A percentile compares a stretch with the other conserved stretches of the same genome.
These are phyloP conservation scores for Phytophthora tentaculata DNA, from an alignment of 352 stramenopile species.

Conservation along the genomic window DNA sequence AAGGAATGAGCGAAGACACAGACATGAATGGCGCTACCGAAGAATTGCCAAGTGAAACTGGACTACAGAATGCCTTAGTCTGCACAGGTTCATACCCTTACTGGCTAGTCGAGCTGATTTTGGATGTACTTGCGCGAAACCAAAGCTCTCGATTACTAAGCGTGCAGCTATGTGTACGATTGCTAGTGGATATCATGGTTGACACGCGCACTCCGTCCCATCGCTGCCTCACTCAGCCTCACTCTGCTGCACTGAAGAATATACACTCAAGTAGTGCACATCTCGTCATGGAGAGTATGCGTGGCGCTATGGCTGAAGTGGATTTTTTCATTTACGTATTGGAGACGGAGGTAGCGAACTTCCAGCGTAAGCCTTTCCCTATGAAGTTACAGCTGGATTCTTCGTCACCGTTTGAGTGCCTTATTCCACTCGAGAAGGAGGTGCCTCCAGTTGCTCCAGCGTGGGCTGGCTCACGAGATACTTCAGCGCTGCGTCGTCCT, in stretches of 20 bases:
- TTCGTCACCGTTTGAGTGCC: constrained; percentile 71
- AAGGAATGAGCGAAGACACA: constrained; percentile 21
- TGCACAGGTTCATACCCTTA: constrained; percentile 38
- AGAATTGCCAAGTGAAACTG: constrained; percentile 10
- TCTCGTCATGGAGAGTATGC: constrained; percentile 85
- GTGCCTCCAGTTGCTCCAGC: constrained; percentile 15
- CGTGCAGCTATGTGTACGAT: constrained; percentile 54
- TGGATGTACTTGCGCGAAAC: constrained; percentile 54
- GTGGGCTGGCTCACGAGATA: constrained; percentile 37
- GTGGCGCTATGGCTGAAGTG: constrained; percentile 77
- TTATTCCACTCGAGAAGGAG: constrained; percentile 53
- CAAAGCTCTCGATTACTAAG: constrained; percentile 62
- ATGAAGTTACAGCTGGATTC: constrained; percentile 59
- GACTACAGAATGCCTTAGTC: constrained; percentile 6
- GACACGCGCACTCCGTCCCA: constrained; percentile 34
- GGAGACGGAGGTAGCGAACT: constrained; percentile 69
- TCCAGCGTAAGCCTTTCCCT: constrained; percentile 58
- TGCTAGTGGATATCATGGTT: constrained; percentile 65
- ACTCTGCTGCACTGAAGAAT: constrained; percentile 47
- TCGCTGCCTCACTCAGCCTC: constrained; percentile 26
- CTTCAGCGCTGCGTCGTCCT: constrained; percentile 54
- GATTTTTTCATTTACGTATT: constrained; percentile 85
- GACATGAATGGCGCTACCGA: constrained; percentile 16
- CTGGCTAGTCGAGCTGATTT: constrained; percentile 60
- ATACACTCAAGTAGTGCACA: constrained; percentile 75